A percentile compares a stretch with the other conserved stretches of the same genome.
Conservation (phyloP, 768 basidiomycete genomes). For the Lentinula sp. region DNA sequence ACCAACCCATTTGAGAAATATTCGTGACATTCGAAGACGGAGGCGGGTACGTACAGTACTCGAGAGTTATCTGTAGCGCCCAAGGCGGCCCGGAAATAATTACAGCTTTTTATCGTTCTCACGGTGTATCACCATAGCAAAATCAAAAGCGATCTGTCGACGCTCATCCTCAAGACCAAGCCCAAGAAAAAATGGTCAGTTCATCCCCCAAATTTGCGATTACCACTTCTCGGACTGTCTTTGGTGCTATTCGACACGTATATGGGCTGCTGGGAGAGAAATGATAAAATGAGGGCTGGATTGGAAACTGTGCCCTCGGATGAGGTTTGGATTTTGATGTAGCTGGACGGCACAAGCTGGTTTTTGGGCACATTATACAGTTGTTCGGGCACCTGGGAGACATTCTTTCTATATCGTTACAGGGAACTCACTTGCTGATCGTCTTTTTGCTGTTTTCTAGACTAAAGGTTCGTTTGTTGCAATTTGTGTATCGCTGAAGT, state of each 20-base stretch:
- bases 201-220: conserved; percentile 13
- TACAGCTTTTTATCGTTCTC: not conserved
- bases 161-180: conserved; percentile 19
- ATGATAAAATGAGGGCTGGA: conserved; percentile 4
- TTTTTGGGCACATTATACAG: no score
- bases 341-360: conserved; percentile 1
- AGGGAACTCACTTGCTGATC: not conserved
- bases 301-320: conserved; percentile 18
- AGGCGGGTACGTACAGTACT: no score
- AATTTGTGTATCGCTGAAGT: not conserved
- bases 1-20: no score
- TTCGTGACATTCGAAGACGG: no score
- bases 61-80: no score
- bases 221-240: not conserved
- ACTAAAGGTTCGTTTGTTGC: conserved; percentile 72
- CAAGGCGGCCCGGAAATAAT: no score
- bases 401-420: not conserved
- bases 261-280: not conserved
- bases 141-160: not conserved
- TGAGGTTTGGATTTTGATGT: conserved; percentile 7
- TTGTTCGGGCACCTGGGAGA: not conserved
- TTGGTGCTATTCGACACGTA: not conserved
- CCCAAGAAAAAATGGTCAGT: conserved; percentile 42
- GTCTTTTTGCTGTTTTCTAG: conserved; percentile 30
- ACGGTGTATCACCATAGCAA: not conserved